Evolutionary conservation across 164 flowering plant species (phyloP).

Genomic region (Platanus orientalis): DNA sequence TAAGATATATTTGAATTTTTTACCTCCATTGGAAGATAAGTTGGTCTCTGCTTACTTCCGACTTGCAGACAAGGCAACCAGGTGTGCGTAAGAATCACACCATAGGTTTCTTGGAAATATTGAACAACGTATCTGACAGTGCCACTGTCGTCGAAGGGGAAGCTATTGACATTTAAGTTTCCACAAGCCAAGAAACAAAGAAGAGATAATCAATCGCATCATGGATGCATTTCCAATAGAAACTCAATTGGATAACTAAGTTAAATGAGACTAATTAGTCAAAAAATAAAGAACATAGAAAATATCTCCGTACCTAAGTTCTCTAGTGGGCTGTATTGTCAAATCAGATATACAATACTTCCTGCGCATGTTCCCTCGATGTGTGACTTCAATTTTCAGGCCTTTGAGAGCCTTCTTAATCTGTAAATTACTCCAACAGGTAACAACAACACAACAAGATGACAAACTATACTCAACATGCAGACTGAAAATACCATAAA

Average conservation of each 20-base stretch:
- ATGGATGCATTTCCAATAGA: neutral
- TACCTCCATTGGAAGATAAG: neutral
- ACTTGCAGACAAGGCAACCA: neutral
- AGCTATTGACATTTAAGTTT: neutral
- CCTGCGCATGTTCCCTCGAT: no score
- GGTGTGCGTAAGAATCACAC: neutral
- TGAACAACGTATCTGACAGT: neutral
- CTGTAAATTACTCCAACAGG: neutral
- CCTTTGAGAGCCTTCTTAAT: conserved; percentile 1
- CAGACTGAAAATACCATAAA: neutral
- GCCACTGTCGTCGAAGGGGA: neutral
- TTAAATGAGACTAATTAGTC: neutral
- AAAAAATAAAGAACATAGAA: neutral
- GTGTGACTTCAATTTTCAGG: neutral
- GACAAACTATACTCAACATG: no score
- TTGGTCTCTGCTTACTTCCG: neutral
- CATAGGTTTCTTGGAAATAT: neutral
- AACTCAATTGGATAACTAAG: neutral
- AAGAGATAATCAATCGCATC: neutral
- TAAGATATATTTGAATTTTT: neutral
- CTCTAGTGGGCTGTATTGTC: neutral
- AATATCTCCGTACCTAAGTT: neutral
- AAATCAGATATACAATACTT: neutral
- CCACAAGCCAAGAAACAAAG: neutral
- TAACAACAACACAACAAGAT: neutral